A percentile compares a stretch with the other conserved stretches of the same genome.
Evolutionary conservation across 345 rosid genomes (phyloP).

Genomic region (Murraya paniculata): DNA sequence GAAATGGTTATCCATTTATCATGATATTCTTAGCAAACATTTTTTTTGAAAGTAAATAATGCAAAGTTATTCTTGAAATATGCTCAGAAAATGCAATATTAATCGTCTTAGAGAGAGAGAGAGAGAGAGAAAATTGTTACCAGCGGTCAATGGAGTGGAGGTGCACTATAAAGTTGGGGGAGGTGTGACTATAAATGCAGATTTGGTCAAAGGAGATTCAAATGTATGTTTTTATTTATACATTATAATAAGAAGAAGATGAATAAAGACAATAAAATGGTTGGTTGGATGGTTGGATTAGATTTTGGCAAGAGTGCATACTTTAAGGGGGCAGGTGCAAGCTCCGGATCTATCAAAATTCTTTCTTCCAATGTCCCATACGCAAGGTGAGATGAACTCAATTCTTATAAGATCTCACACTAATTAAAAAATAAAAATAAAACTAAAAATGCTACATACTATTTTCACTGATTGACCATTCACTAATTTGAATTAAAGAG

Average conservation of each 20-base stretch:
- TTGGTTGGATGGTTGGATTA: slow-evolving; percentile 9
- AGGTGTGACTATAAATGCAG: not conserved
- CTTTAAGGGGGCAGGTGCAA: slow-evolving; percentile 14
- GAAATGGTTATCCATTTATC: not conserved
- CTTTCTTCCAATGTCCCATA: slow-evolving; percentile 4
- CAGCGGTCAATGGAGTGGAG: not conserved
- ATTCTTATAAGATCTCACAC: slow-evolving; percentile 1
- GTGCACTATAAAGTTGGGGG: not conserved
- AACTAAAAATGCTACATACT: not conserved
- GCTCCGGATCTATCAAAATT: not conserved
- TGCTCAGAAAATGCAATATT: too few relatives aligned
- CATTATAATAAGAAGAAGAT: not conserved
- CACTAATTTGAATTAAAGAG: not conserved
- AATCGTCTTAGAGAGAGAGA: too few relatives aligned
- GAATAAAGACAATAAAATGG: slow-evolving; percentile 11
- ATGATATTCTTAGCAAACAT: not conserved
- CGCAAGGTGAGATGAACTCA: slow-evolving; percentile 12
- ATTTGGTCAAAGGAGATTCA: not conserved
- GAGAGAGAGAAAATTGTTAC: not conserved
- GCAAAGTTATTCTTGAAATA: too few relatives aligned
- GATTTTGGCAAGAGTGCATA: slow-evolving; percentile 14
- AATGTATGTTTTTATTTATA: not conserved
- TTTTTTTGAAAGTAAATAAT: too few relatives aligned
- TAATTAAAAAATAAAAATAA: not conserved
- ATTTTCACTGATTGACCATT: not conserved